Conservation (phyloP, 495 filamentous ascomycete species). For the Xylaria bambusicola region DNA sequence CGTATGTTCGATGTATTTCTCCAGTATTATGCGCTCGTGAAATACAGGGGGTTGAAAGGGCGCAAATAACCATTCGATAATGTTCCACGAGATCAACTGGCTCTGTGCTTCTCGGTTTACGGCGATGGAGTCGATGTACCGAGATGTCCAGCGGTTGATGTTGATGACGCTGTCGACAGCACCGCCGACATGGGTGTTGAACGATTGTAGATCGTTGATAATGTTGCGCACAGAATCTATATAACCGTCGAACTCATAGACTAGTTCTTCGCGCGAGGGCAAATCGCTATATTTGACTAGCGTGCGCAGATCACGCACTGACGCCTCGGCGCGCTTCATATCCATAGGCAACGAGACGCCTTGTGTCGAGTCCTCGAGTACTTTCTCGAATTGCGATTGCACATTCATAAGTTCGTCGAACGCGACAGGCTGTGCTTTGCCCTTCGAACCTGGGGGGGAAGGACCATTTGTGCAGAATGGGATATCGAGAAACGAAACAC, state of each 20-base stretch:
- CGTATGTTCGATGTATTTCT: constrained; percentile 67
- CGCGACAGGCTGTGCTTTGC: constrained; percentile 44
- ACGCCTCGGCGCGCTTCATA: constrained; percentile 71
- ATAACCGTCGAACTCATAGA: constrained; percentile 67
- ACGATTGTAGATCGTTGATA: constrained; percentile 60
- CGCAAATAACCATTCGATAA: constrained; percentile 44
- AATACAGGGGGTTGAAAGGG: constrained; percentile 59
- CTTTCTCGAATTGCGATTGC: constrained; percentile 65
- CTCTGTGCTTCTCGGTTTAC: constrained; percentile 39
- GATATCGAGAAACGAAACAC: constrained; percentile 55
- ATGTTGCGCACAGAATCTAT: constrained; percentile 60
- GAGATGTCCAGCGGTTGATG: constrained; percentile 61
- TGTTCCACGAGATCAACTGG: constrained; percentile 30
- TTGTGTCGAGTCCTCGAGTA: constrained; percentile 60
- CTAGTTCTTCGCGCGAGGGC: constrained; percentile 57
- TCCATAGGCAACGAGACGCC: constrained; percentile 63
- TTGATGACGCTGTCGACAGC: constrained; percentile 70
- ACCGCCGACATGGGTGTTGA: constrained; percentile 67
- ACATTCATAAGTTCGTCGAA: constrained; percentile 69
- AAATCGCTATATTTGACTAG: constrained; percentile 54
- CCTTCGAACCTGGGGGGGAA: constrained; percentile 7
- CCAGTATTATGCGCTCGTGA: constrained; percentile 54
- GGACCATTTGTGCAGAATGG: constrained; percentile 56
- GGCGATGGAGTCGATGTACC: constrained; percentile 62
- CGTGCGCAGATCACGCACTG: constrained; percentile 72